These are phyloP conservation scores for Zymoseptoria brevis DNA, from an alignment of 2,329 filamentous ascomycete species.

Conservation along the genomic window DNA sequence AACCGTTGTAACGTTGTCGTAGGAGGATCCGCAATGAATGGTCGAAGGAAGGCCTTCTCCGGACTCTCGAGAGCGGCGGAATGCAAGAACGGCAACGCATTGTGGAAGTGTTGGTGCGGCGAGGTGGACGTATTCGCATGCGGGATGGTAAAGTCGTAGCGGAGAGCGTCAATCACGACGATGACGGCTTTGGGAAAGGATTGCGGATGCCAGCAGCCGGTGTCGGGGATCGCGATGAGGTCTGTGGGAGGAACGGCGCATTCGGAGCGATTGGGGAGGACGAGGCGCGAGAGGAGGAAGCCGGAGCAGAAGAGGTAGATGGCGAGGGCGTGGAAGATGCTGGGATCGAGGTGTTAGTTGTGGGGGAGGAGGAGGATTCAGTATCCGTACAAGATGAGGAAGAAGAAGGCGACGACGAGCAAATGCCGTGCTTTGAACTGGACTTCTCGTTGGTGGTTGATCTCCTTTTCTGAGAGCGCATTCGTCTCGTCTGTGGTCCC, in stretches of 20 bases:
- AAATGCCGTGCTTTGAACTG: constrained; percentile 48
- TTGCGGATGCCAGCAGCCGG: constrained; percentile 93
- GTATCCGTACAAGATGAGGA: constrained; percentile 50
- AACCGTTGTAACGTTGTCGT: constrained; percentile 87
- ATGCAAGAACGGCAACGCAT: constrained; percentile 79
- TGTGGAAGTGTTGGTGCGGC: constrained; percentile 62
- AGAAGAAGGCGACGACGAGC: constrained; percentile 56
- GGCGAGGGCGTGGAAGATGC: constrained; percentile 65
- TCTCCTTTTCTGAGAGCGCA: constrained; percentile 13
- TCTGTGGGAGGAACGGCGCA: constrained; percentile 62
- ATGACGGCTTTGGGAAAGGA: constrained; percentile 87
- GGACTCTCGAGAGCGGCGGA: constrained; percentile 69
- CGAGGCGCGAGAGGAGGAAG: constrained; percentile 81
- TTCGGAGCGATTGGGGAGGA: constrained; percentile 69
- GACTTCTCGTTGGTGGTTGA: constrained; percentile 37
- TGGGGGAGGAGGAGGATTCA: neutral
- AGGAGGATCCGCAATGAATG: constrained; percentile 94
- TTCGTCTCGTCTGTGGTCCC: neutral
- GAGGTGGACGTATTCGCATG: constrained; percentile 43
- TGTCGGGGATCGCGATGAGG: constrained; percentile 36
- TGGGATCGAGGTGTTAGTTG: constrained; percentile 25
- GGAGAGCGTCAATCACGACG: constrained; percentile 82
- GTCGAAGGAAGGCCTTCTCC: constrained; percentile 76
- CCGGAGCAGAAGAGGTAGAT: constrained; percentile 91
- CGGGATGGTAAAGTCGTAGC: constrained; percentile 94